Conservation (phyloP, 768 basidiomycete genomes). For the Sarcomyxa edulis region DNA sequence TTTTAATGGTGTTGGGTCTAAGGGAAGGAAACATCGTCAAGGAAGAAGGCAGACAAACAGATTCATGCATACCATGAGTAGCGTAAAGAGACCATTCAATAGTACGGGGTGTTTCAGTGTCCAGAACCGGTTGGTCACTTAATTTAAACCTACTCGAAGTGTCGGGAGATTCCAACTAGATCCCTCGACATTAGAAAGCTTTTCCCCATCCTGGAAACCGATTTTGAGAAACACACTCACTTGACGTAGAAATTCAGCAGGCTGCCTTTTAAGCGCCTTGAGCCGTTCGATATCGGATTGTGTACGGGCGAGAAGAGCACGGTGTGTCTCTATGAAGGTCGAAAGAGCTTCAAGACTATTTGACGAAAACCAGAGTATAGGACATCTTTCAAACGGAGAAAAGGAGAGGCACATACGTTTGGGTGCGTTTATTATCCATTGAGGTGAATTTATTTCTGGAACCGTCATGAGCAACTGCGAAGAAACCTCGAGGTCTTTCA, state of each 20-base stretch:
- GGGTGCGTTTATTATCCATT: conserved; percentile 33
- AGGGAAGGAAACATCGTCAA: conserved; percentile 1
- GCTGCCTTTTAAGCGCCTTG: conserved; percentile 33
- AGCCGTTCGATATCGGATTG: conserved; percentile 59
- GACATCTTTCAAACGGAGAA: not conserved
- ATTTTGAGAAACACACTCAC: too few relatives aligned
- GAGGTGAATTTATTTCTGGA: conserved; percentile 6
- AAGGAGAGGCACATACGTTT: conserved; percentile 27
- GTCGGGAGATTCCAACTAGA: too few relatives aligned
- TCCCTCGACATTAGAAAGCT: too few relatives aligned
- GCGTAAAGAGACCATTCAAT: conserved; percentile 63
- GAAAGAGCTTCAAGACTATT: conserved; percentile 60
- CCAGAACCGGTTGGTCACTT: conserved; percentile 39
- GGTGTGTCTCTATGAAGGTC: conserved; percentile 59
- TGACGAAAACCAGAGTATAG: conserved; percentile 4
- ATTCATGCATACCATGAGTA: conserved; percentile 40
- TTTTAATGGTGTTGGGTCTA: conserved; percentile 54
- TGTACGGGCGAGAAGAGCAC: conserved; percentile 50
- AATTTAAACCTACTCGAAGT: conserved; percentile 26
- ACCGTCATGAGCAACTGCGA: too few relatives aligned
- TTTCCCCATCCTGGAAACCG: too few relatives aligned
- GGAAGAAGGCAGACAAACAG: not conserved
- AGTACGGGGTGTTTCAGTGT: conserved; percentile 36
- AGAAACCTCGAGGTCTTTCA: too few relatives aligned
- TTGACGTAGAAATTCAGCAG: conserved; percentile 29